Percentiles rank a stretch among this genome's conserved stretches.
These are phyloP conservation scores for Camelina sativa DNA, from an alignment of 345 rosid genomes.

Conservation along the genomic window DNA sequence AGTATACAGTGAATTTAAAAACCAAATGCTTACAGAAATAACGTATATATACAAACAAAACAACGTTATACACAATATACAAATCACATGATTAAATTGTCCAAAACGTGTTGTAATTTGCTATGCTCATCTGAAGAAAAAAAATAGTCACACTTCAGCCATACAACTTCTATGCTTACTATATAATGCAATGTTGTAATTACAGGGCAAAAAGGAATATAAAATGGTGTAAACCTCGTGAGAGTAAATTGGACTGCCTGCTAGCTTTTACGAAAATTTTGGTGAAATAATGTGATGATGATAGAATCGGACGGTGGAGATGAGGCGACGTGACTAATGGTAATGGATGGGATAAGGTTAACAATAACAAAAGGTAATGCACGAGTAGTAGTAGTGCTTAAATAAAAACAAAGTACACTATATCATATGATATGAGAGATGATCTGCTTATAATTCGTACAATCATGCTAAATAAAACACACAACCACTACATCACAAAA, in stretches of 20 bases:
- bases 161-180: not conserved
- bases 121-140: too few relatives aligned
- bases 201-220: not conserved
- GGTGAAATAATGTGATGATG: constrained; percentile 23
- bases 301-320: constrained; percentile 35
- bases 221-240: constrained; percentile 16
- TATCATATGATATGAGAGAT: not conserved
- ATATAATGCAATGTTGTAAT: not conserved
- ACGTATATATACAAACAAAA: not conserved
- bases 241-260: constrained; percentile 11
- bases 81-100: not conserved
- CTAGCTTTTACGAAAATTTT: not conserved
- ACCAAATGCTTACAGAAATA: not conserved
- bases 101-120: not conserved
- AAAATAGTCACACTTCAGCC: not conserved
- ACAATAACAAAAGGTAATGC: constrained; percentile 33
- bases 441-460: constrained; percentile 27
- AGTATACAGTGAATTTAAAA: too few relatives aligned
- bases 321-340: constrained; percentile 22
- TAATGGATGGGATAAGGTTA: constrained; percentile 22
- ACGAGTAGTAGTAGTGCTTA: constrained; percentile 33
- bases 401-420: constrained; percentile 19
- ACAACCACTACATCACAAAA: constrained; percentile 43
- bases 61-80: not conserved
- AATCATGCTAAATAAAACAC: constrained; percentile 32